Evolutionary conservation across 2,329 filamentous ascomycete genomes (phyloP).

Genomic region (Phialophora tarda): DNA sequence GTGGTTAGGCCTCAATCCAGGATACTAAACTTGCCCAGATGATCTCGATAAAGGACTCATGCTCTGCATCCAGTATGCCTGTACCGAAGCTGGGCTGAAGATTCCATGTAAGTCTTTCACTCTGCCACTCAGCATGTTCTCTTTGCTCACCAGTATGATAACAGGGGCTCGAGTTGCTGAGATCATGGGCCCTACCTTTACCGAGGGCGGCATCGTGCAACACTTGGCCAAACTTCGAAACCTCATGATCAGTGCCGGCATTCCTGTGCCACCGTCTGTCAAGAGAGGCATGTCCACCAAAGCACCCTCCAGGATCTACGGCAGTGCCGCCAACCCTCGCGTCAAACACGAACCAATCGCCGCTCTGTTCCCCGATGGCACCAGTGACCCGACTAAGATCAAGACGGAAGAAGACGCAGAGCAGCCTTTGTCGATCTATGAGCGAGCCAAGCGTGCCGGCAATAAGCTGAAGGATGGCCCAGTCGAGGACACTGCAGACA

Average conservation of each 20-base stretch:
- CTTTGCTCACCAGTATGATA: not conserved
- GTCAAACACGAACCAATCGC: constrained; percentile 10
- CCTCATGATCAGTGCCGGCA: constrained; percentile 41
- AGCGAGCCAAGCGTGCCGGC: not conserved
- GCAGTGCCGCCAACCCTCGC: constrained; percentile 17
- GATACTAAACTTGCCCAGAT: constrained; percentile 43
- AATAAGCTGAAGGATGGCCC: constrained; percentile 4
- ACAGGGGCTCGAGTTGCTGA: constrained; percentile 46
- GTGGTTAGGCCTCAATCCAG: not conserved
- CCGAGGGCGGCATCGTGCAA: constrained; percentile 54
- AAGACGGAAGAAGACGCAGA: constrained; percentile 5
- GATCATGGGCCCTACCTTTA: constrained; percentile 49
- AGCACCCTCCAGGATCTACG: constrained; percentile 36
- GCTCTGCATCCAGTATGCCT: constrained; percentile 50
- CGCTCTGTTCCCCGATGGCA: constrained; percentile 20
- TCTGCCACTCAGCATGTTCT: not conserved
- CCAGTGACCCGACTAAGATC: not conserved
- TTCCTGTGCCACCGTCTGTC: constrained; percentile 49
- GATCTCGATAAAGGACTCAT: constrained; percentile 53
- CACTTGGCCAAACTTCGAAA: constrained; percentile 54
- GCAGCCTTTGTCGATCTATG: constrained; percentile 17
- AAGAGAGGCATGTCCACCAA: constrained; percentile 44
- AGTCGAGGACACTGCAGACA: not conserved
- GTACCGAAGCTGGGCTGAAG: constrained; percentile 46
- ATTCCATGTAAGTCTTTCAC: constrained; percentile 48